Base-by-base conservation (phyloP, 208 protist genomes). In the Leishmania mexicana region DNA sequence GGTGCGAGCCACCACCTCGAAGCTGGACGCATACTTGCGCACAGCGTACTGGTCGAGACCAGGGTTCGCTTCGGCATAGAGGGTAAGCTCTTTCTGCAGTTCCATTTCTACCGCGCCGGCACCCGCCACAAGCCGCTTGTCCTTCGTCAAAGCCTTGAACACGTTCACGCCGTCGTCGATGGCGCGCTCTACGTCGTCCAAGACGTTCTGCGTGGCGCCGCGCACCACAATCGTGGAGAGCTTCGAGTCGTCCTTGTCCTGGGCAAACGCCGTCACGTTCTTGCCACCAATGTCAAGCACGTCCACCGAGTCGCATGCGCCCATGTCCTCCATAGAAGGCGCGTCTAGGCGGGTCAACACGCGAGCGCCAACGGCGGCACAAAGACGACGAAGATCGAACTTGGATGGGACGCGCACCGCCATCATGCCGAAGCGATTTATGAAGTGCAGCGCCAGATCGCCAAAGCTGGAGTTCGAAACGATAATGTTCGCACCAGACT, bases 371-470 rank as follows among this genome's bases (percentile, higher is more conserved):
- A 99, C 97, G 15, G 99, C 97, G 58, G 97, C 89, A 85, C 99
- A 99, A 31, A 99, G 86, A 64, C 99, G 97, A 57, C 98, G 95
- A 49, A 99, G 86, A 82, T 99, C 99, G 90, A 99, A 99, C 94
- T 99, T 99, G 35, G 99, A 99, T 64, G 95, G 87, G 54, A 99
- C 90, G 79, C 99, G 99, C 21, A 99, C 87, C 17, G 96, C 99
- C 98, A 99, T 99, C 75, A 99, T 99, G 15, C 94, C 91, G 77
- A 99, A 92, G 80, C 98, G 98, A 80, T 99, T 99, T 60, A 99
- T 90, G 89, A 99, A 99, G 90, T 99, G 99, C 24, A 99, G 78
- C 24, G 99, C 99, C 38, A 99, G 93, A 77, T 99, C 99, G 64
- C 98, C 97, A 82, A 99, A 98, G 31, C 90, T 98, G 38, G 94